Evolutionary conservation across 345 rosid genomes (phyloP), one percentile per base, ranked within the genome.

Genomic region (Acer negundo): DNA sequence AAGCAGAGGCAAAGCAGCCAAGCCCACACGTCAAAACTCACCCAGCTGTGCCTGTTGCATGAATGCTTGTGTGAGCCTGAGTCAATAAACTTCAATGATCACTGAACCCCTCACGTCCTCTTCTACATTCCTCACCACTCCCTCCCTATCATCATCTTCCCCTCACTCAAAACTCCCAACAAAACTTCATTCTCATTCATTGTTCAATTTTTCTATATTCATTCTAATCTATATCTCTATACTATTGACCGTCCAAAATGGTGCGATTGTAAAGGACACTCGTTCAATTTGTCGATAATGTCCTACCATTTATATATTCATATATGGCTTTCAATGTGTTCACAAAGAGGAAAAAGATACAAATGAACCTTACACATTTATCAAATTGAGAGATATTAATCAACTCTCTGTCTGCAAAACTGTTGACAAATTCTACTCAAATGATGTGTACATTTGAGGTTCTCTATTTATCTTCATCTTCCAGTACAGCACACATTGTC

Each of bases 401-500:
- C 59, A 69, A 58, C 38, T 22, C 9, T 58, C 10, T 74, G 72
- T 78, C 69, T 58, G 73, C 51, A 46, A 65, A 65, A 64, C 7
- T 53, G 67, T n/a, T 44, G 72, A 69, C 59, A 75, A 17, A 19
- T 20, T 55, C 26, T 69, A 78, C 71, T 55, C 23, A 28, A 35
- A 12, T 78, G 82, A 85, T 82, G 81, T 76, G 78, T 74, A 79
- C 82, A 56, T 68, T 26, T 77, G 67, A 70, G 73, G 23, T 61
- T 23, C 72, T 53, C 67, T 58, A 28, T 35, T 66, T 44, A 17
- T 49, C 56, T 46, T 19, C 44, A 69, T 42, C 16, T 74, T n/a
- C 38, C 38, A n/a, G 62, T 75, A 49, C 75, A 70, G 53, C 67
- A 67, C 51, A 7, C 47, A 59, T n/a, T 73, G 84, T 77, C 88